Conservation (phyloP, 331 rosid species). For the Malus hybrid region DNA sequence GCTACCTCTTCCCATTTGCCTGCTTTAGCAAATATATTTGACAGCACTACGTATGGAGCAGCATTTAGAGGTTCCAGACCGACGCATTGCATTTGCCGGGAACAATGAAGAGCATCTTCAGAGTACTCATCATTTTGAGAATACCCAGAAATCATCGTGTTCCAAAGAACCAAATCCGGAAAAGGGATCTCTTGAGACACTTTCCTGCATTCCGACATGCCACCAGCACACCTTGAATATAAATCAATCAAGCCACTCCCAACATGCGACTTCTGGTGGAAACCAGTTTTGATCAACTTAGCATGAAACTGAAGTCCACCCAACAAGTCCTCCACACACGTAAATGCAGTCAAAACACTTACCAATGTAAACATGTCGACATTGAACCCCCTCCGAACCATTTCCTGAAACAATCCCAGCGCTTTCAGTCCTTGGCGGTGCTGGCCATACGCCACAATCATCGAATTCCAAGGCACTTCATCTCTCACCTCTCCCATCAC, state of each 20-base stretch:
- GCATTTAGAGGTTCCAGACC: conserved; percentile 70
- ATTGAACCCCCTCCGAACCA: conserved; percentile 40
- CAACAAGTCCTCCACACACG: conserved; percentile 51
- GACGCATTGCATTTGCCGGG: conserved; percentile 49
- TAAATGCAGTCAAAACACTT: conserved; percentile 76
- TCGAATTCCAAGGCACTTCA: conserved; percentile 84
- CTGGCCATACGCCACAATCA: conserved; percentile 71
- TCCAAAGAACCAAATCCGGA: conserved; percentile 87
- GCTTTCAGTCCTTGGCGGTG: conserved; percentile 64
- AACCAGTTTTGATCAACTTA: conserved; percentile 73
- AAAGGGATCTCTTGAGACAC: conserved; percentile 55
- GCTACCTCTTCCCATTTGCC: conserved; percentile 76
- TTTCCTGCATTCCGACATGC: conserved; percentile 58
- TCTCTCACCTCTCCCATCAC: conserved; percentile 55
- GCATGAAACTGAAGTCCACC: conserved; percentile 88
- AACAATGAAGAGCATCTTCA: conserved; percentile 52
- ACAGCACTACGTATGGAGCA: conserved; percentile 59
- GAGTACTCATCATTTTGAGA: conserved; percentile 62
- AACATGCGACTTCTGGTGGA: conserved; percentile 67
- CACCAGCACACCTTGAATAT: conserved; percentile 68
- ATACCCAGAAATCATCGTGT: conserved; percentile 89
- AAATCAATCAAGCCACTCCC: conserved; percentile 88
- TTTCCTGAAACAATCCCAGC: conserved; percentile 51
- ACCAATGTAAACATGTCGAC: conserved; percentile 86
- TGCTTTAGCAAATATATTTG: conserved; percentile 60